Evolutionary conservation across 805 yeast species (phyloP).

Genomic region (Brettanomyces nanus): DNA sequence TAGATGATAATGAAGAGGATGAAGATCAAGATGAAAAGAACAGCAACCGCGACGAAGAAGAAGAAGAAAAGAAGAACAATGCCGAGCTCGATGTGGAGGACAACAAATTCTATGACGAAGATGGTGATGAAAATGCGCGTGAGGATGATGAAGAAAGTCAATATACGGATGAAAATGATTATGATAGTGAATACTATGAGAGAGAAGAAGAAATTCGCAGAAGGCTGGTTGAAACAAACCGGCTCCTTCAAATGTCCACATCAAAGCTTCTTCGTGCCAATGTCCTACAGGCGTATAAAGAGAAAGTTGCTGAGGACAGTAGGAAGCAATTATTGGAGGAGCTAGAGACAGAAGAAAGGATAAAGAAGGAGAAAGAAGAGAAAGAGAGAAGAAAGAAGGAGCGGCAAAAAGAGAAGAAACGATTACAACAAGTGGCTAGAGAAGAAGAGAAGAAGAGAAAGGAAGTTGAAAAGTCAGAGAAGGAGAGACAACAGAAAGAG

Average conservation of each 20-base stretch:
- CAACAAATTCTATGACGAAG: constrained; percentile 9
- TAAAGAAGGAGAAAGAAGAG: constrained; percentile 57
- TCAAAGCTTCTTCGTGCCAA: constrained; percentile 70
- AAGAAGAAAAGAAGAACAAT: constrained; percentile 6
- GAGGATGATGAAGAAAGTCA: constrained; percentile 9
- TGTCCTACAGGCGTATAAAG: constrained; percentile 68
- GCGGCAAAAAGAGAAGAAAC: constrained; percentile 63
- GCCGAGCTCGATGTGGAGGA: constrained; percentile 8
- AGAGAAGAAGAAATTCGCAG: constrained; percentile 48
- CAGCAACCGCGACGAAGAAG: constrained; percentile 19
- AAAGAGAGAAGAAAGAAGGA: constrained; percentile 59
- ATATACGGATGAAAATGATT: constrained; percentile 9
- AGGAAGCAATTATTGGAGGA: constrained; percentile 56
- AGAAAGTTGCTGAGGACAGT: constrained; percentile 70
- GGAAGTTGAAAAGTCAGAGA: constrained; percentile 6
- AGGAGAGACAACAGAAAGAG: constrained; percentile 19
- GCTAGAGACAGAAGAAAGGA: constrained; percentile 59
- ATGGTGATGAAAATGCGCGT: constrained; percentile 8
- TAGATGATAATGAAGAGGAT: constrained; percentile 15
- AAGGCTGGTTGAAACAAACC: constrained; percentile 70
- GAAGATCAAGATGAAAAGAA: constrained; percentile 12
- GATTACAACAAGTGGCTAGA: constrained; percentile 50
- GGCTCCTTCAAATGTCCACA: constrained; percentile 71
- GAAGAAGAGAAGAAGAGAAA: constrained; percentile 52
- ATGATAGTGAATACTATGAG: constrained; percentile 21